Base-by-base conservation (phyloP, 2,329 filamentous ascomycete genomes). In the Thielaviopsis populi region DNA sequence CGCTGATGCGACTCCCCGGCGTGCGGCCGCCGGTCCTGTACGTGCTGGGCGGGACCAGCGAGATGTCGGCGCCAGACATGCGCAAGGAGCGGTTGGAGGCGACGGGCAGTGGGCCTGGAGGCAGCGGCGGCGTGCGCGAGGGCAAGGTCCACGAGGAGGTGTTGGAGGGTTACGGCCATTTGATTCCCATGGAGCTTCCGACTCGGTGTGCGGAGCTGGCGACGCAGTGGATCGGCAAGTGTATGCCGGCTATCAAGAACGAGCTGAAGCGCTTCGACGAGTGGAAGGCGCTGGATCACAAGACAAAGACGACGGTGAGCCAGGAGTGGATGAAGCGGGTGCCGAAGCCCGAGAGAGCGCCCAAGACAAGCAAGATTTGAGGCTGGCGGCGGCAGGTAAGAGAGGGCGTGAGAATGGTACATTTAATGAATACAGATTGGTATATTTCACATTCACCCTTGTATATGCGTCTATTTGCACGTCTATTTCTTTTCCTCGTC, bases 171-270 rank as follows among this genome's bases (percentile, higher is more conserved):
- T 78, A 80, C 5, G 90, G 91, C 0, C 92, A 97, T 73, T 73
- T 96, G 50, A 82, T 96, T 33, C 87, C 91, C 0, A 88, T 96
- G 82, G 91, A 96, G 73, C 80, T 82, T 46, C 87, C 88, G 0
- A 75, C 70, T 1, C 77, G 82, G 69, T 87, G 85, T 67, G 91
- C 89, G 1, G 76, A 80, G 65, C 73, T 80, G 19, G 79, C 81
- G 0, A 80, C 79, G 0, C 70, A 72, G 30, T 89, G 84, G 78
- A 72, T 88, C 63, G 77, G 72, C 0, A 69, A 70, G n/a, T 83
- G 87, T 71, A 68, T 88, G 67, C 71, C 74, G 50, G 72, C 76
- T 33, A 88, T 84, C 83, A 74, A 77, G 67, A 72, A 70, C 2
- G 80, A 86, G 69, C 80, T 86, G 73, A 73, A 73, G 37, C 76